Percentiles rank a stretch among this genome's conserved stretches.
These are phyloP conservation scores for Eucalyptus fibrosa DNA, from an alignment of 345 rosid genomes.

Conservation along the genomic window DNA sequence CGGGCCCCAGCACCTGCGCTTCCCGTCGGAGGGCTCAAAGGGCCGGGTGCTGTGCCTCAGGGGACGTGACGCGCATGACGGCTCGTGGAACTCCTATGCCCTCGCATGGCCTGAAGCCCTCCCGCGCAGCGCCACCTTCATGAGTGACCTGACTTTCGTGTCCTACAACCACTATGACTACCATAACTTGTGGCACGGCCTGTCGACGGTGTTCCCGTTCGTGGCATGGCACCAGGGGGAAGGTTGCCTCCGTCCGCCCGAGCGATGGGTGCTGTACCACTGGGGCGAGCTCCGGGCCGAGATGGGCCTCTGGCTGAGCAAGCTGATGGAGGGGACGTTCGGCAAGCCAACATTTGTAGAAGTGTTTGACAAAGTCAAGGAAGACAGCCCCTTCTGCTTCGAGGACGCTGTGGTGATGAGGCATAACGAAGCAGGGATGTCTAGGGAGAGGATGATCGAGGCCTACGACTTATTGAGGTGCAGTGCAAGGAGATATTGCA, in stretches of 20 bases:
- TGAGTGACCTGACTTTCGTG: conserved; percentile 52
- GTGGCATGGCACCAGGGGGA: conserved; percentile 49
- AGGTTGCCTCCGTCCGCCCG: conserved; percentile 21
- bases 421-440: conserved; percentile 71
- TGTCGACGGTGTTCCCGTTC: conserved; percentile 40
- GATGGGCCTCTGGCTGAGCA: conserved; percentile 36
- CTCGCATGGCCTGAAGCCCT: conserved; percentile 52
- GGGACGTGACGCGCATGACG: conserved; percentile 49
- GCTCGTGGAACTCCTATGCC: conserved; percentile 65
- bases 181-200: conserved; percentile 66
- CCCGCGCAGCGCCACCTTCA: conserved; percentile 30
- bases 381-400: conserved; percentile 42
- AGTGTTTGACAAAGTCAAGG: conserved; percentile 5
- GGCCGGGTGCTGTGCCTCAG: conserved; percentile 48
- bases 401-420: conserved; percentile 71
- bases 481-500: conserved; percentile 37
- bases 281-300: conserved; percentile 59
- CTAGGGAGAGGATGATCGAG: conserved; percentile 49
- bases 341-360: conserved; percentile 8
- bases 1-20: conserved; percentile 45
- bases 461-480: conserved; percentile 46
- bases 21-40: conserved; percentile 47
- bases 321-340: conserved; percentile 32
- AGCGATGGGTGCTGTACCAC: conserved; percentile 55
- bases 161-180: conserved; percentile 61